phyloP scores from a whole-genome alignment of 2,329 filamentous ascomycete species.

The Rhinocladiella similis region DNA sequence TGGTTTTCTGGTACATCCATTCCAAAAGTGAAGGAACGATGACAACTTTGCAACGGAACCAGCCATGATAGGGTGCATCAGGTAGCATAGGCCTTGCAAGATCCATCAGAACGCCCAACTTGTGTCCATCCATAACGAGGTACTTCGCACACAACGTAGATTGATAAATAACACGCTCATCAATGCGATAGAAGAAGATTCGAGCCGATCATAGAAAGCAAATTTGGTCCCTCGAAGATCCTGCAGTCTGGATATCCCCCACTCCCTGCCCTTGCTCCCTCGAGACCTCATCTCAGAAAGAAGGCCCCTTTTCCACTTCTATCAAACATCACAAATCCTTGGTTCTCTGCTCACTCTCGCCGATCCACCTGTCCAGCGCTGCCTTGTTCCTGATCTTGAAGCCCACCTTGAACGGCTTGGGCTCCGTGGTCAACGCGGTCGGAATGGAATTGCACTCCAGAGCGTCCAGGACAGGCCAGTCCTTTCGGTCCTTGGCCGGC shows the following conservation, averaged over 20 bases:
- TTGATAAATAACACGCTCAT: too few relatives aligned
- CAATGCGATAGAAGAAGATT: too few relatives aligned
- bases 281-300: too few relatives aligned
- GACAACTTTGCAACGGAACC: background rate
- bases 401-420: constrained; percentile 63
- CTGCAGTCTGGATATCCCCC: too few relatives aligned
- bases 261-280: too few relatives aligned
- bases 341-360: constrained; percentile 53
- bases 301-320: too few relatives aligned
- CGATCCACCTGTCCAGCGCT: constrained; percentile 54
- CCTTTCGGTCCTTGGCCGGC: constrained; percentile 46
- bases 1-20: background rate
- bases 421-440: constrained; percentile 61
- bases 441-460: constrained; percentile 59
- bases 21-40: constrained; percentile 9
- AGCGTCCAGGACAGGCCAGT: constrained; percentile 56
- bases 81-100: too few relatives aligned
- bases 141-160: too few relatives aligned
- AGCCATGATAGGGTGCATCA: background rate
- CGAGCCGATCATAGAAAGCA: too few relatives aligned
- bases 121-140: too few relatives aligned
- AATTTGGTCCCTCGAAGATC: too few relatives aligned
- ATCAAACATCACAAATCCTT: constrained; percentile 45
- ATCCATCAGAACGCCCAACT: background rate
- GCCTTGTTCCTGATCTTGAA: constrained; percentile 51